Evolutionary conservation across 2,329 filamentous ascomycete genomes (phyloP), one percentile per base, ranked within the genome.

Genomic region (Dactylellina haptotyla): DNA sequence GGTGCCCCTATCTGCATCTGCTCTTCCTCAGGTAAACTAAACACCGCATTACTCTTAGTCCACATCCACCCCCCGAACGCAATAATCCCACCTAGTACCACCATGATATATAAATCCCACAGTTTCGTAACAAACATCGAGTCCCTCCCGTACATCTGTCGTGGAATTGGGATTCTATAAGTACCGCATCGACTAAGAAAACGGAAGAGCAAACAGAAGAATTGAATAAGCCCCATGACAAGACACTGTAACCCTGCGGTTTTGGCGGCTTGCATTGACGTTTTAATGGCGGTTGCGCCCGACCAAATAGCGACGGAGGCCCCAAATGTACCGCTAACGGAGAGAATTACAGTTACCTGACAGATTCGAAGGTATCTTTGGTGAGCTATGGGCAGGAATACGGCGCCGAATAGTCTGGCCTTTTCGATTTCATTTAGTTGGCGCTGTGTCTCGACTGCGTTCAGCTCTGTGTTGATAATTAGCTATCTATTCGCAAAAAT

Each of bases 361-460:
- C 69, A 66, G 26, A 57, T 43, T 12, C 56, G 61, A 6, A 73
- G 16, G 23, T 56, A 54, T 26, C 39, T 28, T 41, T 62, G 69
- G 32, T 58, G 54, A 4, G 45, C 20, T 2, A 32, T 18, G 5
- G 61, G 61, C 28, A 66, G 37, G 30, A 43, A 66, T 5, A 32
- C 20, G 32, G 18, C 50, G 12, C 69, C 69, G n/a, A 34, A 20
- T 26, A 62, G 20, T 10, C 61, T 34, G 1, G 61, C 61, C 23
- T 45, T 73, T 48, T 73, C 61, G 41, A 66, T 71, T n/a, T 67
- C 61, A 37, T 75, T 77, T 9, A 79, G 65, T 51, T 79, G 76
- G 16, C 75, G 74, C 28, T 79, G 74, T 2, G 67, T 73, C 25
- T 72, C 75, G 43, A 79, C 73, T 5, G 78, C 78, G 32, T 79